These are phyloP conservation scores for Calonectria pseudoturangicola DNA, from an alignment of 2,329 filamentous ascomycete species.

Conservation along the genomic window DNA sequence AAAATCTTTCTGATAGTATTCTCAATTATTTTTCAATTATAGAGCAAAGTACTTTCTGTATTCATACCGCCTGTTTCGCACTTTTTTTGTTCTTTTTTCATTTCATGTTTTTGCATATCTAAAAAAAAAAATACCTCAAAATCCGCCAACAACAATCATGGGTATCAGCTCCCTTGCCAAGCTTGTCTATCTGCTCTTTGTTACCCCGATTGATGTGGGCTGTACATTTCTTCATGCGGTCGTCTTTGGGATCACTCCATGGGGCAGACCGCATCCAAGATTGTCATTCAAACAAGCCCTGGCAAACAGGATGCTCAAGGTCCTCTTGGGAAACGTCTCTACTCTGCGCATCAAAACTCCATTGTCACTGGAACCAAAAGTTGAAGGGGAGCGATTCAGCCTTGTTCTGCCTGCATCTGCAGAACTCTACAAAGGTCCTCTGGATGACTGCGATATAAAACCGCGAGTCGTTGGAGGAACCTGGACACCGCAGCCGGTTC, in stretches of 20 bases:
- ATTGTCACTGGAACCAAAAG: constrained; percentile 1
- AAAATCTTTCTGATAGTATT: background rate
- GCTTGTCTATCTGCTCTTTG: background rate
- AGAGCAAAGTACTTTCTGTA: background rate
- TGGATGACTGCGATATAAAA: constrained; percentile 7
- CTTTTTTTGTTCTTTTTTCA: too few species aligned
- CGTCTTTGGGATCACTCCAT: background rate
- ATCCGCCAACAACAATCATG: background rate
- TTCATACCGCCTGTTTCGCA: too few species aligned
- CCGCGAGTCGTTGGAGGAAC: background rate
- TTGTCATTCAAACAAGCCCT: constrained; percentile 14
- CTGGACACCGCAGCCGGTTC: constrained; percentile 15
- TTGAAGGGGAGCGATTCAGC: constrained; percentile 7
- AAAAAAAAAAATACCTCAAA: background rate
- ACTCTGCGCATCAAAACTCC: background rate
- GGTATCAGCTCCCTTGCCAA: background rate
- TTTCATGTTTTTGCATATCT: background rate
- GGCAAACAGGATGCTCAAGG: background rate
- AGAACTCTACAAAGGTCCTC: constrained; percentile 3
- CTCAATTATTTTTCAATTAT: background rate
- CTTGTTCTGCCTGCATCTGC: constrained; percentile 4
- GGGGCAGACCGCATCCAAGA: background rate
- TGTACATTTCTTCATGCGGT: background rate
- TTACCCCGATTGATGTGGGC: constrained; percentile 1
- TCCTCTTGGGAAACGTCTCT: background rate